Conservation (phyloP, 1,284 basidiomycete genomes). For the Macrocystidia cucumis region DNA sequence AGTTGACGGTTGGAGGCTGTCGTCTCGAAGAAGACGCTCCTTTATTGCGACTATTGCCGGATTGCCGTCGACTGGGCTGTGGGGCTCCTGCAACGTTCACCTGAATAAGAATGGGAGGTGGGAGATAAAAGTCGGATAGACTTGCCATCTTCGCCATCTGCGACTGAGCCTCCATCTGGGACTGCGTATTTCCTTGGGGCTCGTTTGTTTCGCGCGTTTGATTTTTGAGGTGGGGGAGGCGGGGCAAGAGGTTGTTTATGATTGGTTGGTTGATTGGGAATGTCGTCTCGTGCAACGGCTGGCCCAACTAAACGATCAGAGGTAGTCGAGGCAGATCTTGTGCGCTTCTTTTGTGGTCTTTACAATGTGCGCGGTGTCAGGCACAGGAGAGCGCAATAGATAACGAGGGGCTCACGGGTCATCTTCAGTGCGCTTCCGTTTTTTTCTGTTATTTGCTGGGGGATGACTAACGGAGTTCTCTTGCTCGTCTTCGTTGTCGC, state of each 20-base stretch:
- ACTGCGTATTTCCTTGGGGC: conserved; percentile 38
- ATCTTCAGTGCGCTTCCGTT: conserved; percentile 68
- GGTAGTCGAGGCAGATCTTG: conserved; percentile 59
- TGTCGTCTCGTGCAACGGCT: conserved; percentile 36
- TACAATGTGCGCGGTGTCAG: conserved; percentile 3
- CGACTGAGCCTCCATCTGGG: conserved; percentile 32
- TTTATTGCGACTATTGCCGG: conserved; percentile 39
- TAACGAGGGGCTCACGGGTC: conserved; percentile 42
- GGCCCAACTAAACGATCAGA: conserved; percentile 43
- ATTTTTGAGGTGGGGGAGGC: conserved; percentile 22
- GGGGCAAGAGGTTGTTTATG: conserved; percentile 14
- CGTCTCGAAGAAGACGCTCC: conserved; percentile 34
- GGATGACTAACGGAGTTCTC: conserved; percentile 35
- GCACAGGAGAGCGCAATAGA: conserved; percentile 12
- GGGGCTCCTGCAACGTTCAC: conserved; percentile 9
- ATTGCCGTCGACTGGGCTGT: conserved; percentile 31
- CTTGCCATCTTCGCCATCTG: conserved; percentile 61
- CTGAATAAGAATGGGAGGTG: conserved; percentile 5
- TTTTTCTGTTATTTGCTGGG: too few species aligned
- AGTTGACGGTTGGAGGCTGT: conserved; percentile 33
- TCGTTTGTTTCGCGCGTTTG: conserved; percentile 28
- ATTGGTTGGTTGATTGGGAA: conserved; percentile 20
- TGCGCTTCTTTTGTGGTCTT: conserved; percentile 57
- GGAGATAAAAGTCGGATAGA: not conserved
- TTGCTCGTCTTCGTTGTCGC: conserved; percentile 35